phyloP scores from a whole-genome alignment of 306 rosid genomes.

The Rosa rugosa region DNA sequence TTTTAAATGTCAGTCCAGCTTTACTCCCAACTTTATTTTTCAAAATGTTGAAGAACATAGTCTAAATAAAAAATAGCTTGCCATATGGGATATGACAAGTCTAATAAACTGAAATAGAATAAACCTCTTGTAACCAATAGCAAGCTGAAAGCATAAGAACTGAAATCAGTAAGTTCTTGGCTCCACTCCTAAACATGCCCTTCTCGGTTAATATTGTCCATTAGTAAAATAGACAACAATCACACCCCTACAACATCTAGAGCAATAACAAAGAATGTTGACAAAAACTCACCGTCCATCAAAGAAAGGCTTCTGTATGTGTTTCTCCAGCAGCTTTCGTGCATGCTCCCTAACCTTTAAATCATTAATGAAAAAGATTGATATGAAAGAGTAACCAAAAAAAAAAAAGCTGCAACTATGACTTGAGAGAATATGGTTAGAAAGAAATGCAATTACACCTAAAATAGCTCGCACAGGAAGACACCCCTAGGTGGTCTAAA shows the following conservation, averaged over 20 bases:
- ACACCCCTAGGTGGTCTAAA: neutral
- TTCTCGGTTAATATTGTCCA: neutral
- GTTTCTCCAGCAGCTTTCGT: constrained; percentile 86
- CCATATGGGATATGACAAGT: neutral
- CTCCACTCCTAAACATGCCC: neutral
- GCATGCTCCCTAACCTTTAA: constrained; percentile 89
- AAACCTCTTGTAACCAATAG: neutral
- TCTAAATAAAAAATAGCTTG: too few species aligned
- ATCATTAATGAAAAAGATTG: constrained; percentile 15
- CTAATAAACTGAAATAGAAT: neutral
- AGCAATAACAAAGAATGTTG: constrained; percentile 8
- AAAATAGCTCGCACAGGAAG: neutral
- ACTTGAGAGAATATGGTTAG: neutral
- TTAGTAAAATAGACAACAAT: neutral
- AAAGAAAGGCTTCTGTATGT: constrained; percentile 81
- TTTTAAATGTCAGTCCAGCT: too few species aligned
- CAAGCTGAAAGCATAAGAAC: neutral
- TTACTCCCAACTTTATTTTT: too few species aligned
- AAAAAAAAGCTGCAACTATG: neutral
- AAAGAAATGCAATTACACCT: neutral
- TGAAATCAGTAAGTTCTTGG: neutral
- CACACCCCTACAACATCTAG: neutral
- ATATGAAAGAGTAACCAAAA: neutral
- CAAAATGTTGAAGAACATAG: too few species aligned
- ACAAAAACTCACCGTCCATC: constrained; percentile 54